Base-by-base conservation (phyloP, 306 rosid species). In the Datisca glomerata region DNA sequence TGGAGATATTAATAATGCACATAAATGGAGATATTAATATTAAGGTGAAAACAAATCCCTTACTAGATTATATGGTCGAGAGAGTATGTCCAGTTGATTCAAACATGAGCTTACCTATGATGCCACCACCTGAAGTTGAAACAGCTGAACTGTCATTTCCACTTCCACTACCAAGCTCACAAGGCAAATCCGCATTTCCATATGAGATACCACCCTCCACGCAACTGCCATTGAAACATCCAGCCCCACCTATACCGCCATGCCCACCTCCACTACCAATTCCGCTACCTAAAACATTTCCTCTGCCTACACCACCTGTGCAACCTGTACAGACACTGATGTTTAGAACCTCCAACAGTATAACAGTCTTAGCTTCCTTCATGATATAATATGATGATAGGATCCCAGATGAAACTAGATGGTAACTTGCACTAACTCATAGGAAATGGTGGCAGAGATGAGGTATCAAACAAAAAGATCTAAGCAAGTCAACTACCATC, bases 161-260 rank as follows among this genome's bases (percentile, higher is more conserved):
- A 60, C 94, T 91, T 67, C 98, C 98, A 65, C 98, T 84, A 44
- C 98, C 98, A 68, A 84, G 98, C 64, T 85, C 98, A 69, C 98
- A 91, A 51, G 98, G 98, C 54, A 85, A 61, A 50, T 60, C 35
- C 12, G 63, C 74, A 70, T 45, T 69, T 41, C 98, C 98, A 68
- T 84, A 91, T 45, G 98, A 55, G 53, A 55, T 61, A 56, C 98
- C 98, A 56, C 98, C 98, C 21, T 63, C 48, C 35, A 85, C 49
- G 57, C 78, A 75, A 51, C 19, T 20, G 59, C 47, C 56, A 35
- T 73, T 18, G 24, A 33, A 51, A 46, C 92, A 80, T 29, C 85
- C 98, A 18, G 18, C 37, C 51, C 98, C 98, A 52, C 98, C 98
- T 47, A 49, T 75, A 60, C 98, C 98, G 21, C 98, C 98, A 80